Conservation (phyloP, 179 eudicot genomes). For the Beta corolliflora region DNA sequence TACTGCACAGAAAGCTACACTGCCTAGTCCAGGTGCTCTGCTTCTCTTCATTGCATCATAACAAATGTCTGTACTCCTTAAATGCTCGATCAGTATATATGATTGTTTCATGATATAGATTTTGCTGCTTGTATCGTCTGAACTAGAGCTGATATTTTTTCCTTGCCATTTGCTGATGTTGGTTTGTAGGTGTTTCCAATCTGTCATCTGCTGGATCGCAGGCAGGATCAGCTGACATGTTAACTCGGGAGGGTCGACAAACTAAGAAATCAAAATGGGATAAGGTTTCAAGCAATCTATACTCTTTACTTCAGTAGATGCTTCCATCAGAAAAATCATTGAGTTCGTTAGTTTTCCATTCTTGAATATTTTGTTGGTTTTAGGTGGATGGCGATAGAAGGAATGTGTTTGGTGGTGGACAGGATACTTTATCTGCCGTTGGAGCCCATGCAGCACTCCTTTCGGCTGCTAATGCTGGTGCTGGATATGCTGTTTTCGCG, state of each 20-base stretch:
- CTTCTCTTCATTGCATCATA: not conserved
- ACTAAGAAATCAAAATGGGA: conserved; percentile 99
- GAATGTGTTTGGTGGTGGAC: conserved; percentile 50
- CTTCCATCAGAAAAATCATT: too few relatives aligned
- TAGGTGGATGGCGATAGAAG: conserved; percentile 87
- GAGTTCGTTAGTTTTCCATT: not conserved
- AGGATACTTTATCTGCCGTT: conserved; percentile 52
- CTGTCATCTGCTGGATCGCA: conserved; percentile 47
- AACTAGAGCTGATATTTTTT: conserved; percentile 5
- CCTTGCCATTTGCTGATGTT: conserved; percentile 10
- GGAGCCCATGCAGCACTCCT: conserved; percentile 62
- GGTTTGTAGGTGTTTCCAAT: conserved; percentile 48
- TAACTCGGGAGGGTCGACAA: conserved; percentile 69
- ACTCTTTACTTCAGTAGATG: not conserved
- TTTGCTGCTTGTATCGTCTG: conserved; percentile 7
- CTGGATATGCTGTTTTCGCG: conserved; percentile 86
- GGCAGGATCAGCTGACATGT: conserved; percentile 46
- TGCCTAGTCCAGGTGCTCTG: conserved; percentile 62
- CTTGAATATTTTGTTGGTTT: conserved; percentile 15
- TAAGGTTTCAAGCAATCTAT: conserved; percentile 48
- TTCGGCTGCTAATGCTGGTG: conserved; percentile 76
- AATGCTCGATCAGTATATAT: not conserved
- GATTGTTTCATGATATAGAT: not conserved
- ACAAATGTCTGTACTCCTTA: not conserved
- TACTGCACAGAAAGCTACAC: conserved; percentile 53